Evolutionary conservation across 495 filamentous ascomycete species (phyloP), one percentile per base, ranked within the genome.

Genomic region (Symbiotaphrina buchneri): DNA sequence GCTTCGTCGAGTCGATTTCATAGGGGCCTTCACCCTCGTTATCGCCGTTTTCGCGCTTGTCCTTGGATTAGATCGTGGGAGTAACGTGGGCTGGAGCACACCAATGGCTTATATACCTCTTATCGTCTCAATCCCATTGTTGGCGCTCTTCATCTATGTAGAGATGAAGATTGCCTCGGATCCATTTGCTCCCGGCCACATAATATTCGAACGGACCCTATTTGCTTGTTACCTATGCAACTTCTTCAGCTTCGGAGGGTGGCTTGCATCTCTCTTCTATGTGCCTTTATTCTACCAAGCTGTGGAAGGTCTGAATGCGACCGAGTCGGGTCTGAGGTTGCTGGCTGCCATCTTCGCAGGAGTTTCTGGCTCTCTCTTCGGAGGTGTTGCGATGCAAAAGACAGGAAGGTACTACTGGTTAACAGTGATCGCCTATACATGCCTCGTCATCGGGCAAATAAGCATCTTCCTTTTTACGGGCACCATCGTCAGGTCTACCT

Each of bases 281-380:
- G 52, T 87, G 18, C 75, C 82, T 6, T 57, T 90, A 2, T 82
- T 72, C 46, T 81, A 70, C 46, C 81, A 92, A 48, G 80, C 70
- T 5, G 68, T 78, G 2, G 52, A 74, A 27, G 68, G 63, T 4
- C 54, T 74, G 18, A 65, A 62, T 6, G 74, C 82, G 1, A 64
- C 71, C 1, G 48, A 53, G 28, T 63, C 75, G 1, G 80, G 80
- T 1, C 10, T 77, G 1, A 53, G 67, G 11, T 58, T 90, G 6
- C 44, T 87, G 19, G 79, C 81, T 0, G 58, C 56, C 30, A 75
- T 82, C 27, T 7, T 68, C 10, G 47, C 59, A 13, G 64, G 63
- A 18, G 76, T 87, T 4, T 46, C 44, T 3, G 80, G 78, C 3
- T 79, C 73, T 0, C 45, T 91, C 13, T 59, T 66, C 33, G 68